Base-by-base conservation (phyloP, 2,329 filamentous ascomycete species). In the Fusarium sp. region DNA sequence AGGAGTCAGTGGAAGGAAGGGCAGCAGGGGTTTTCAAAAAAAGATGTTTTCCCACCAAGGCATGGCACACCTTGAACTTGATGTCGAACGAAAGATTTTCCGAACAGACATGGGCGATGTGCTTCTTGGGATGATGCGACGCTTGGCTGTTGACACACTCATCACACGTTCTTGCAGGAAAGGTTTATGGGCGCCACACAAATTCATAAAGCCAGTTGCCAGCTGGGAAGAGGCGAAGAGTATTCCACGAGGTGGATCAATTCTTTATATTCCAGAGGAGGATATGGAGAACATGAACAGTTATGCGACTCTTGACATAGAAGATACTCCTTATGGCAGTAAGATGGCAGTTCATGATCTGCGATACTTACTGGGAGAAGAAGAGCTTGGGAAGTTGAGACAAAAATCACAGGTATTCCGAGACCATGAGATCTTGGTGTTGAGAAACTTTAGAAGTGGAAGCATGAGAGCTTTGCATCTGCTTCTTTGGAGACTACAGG, bases 401-500 rank as follows among this genome's bases (percentile, higher is more conserved):
- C 38, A 77, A 3, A 78, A 82, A 32, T 79, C 83, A 3, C 42
- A 64, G 2, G 65, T 82, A 28, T 83, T 87, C 28, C 76, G 73
- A 6, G 78, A 84, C 1, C 82, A 82, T 6, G 82, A 79, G 14
- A 79, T 87, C 26, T 82, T 85, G 59, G 80, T 90, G 67, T 75
- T 89, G 61, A 80, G 77, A 54, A 76, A 79, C 42, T 78, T 82
- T 80, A 69, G 82, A 81, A 74, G 81, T 75, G 69, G 73, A 50
- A 80, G 82, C 42, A 87, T 85, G 13, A 77, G 83, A 28, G 79
- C 83, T 20, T 55, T 90, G 51, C 87, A 90, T 78, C 64, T 85
- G 62, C 82, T 85, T 60, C 81, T 91, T 13, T 91, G 90, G 90
- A 87, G 86, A 69, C 78, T 92, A 14, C 87, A 91, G 69, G 89